Conservation (phyloP, 2,329 filamentous ascomycete species). For the Monosporascus sp. region DNA sequence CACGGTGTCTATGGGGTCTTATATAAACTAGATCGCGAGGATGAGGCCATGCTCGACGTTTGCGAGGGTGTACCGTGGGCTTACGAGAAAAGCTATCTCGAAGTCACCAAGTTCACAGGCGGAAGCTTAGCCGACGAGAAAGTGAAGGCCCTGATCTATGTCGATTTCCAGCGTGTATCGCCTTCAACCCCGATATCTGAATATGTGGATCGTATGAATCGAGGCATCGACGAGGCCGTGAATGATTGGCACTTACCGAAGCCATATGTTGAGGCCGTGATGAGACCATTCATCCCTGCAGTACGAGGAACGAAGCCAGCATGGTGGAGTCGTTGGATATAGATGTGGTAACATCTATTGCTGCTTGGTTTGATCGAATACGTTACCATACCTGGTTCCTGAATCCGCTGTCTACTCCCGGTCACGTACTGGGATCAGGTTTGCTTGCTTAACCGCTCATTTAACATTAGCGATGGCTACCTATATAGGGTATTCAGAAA, state of each 20-base stretch:
- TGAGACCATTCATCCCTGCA: constrained; percentile 40
- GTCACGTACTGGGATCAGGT: too few relatives aligned
- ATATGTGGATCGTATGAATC: constrained; percentile 60
- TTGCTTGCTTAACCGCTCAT: too few relatives aligned
- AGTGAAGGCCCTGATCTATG: constrained; percentile 51
- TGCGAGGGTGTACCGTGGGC: constrained; percentile 60
- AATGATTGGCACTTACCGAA: constrained; percentile 46
- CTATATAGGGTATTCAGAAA: too few relatives aligned
- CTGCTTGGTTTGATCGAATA: too few relatives aligned
- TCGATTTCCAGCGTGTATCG: constrained; percentile 40
- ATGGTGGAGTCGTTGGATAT: too few relatives aligned
- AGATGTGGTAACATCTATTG: too few relatives aligned
- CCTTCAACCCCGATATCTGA: constrained; percentile 44
- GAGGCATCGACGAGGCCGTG: constrained; percentile 54
- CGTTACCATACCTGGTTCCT: too few relatives aligned
- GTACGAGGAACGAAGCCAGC: not conserved
- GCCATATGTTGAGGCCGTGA: constrained; percentile 47
- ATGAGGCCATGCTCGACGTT: constrained; percentile 47
- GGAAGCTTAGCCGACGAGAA: constrained; percentile 1
- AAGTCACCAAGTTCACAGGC: not conserved
- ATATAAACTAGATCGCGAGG: constrained; percentile 43
- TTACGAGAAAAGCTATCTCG: constrained; percentile 50
- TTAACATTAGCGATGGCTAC: too few relatives aligned
- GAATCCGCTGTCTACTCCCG: too few relatives aligned
- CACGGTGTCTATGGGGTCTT: constrained; percentile 52